Evolutionary conservation across 164 flowering plant genomes (phyloP).

Genomic region (Taxillus chinensis): DNA sequence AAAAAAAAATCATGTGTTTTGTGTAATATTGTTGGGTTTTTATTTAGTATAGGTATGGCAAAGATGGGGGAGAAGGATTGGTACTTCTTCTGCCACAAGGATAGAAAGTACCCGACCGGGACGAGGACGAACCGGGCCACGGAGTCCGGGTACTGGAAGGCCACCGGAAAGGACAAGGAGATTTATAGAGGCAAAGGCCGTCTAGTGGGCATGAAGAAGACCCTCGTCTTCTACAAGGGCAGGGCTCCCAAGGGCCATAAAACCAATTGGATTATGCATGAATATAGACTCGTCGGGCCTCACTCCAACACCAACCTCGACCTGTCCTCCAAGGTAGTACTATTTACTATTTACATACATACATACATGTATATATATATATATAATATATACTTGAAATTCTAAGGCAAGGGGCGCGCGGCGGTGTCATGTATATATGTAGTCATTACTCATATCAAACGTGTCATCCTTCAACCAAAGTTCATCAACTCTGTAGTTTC

Average conservation of each 20-base stretch:
- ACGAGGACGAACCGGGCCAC: constrained; percentile 61
- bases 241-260: constrained; percentile 64
- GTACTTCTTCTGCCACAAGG: constrained; percentile 49
- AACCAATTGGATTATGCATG: constrained; percentile 62
- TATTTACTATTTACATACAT: background rate
- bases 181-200: constrained; percentile 32
- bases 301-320: constrained; percentile 25
- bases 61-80: constrained; percentile 65
- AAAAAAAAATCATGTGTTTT: background rate
- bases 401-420: too few species aligned
- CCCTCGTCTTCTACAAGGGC: constrained; percentile 55
- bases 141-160: constrained; percentile 58
- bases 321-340: constrained; percentile 24
- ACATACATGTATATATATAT: too few species aligned
- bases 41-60: constrained; percentile 29
- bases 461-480: too few species aligned
- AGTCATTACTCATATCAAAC: too few species aligned
- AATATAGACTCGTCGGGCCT: constrained; percentile 40
- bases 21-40: background rate
- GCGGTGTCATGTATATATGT: too few species aligned
- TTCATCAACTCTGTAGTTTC: too few species aligned
- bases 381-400: too few species aligned
- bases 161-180: constrained; percentile 60
- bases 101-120: constrained; percentile 57
- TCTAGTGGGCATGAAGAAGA: constrained; percentile 61